phyloP scores from a whole-genome alignment of 176 grass and related monocot genomes.

The Oryza meyeriana region DNA sequence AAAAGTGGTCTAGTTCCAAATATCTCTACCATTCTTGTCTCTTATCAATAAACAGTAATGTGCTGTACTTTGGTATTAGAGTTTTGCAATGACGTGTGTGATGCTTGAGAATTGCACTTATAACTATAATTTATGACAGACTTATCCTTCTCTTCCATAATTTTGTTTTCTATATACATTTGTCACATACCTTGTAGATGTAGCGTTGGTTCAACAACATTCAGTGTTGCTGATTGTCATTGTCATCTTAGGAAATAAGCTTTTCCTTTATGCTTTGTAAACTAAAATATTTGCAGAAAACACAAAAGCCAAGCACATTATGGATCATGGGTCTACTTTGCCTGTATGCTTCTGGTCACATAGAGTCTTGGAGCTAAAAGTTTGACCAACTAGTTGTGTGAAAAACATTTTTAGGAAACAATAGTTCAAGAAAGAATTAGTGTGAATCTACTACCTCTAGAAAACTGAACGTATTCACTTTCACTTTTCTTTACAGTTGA shows the following conservation, averaged over 20 bases:
- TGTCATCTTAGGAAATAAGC: neutral
- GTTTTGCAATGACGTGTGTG: neutral
- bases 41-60: neutral
- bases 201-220: neutral
- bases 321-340: neutral
- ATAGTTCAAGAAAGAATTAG: neutral
- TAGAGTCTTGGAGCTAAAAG: neutral
- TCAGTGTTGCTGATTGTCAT: neutral
- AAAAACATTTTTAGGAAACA: neutral
- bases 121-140: neutral
- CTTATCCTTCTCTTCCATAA: neutral
- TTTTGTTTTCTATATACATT: neutral
- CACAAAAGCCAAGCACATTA: neutral
- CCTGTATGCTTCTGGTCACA: neutral
- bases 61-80: neutral
- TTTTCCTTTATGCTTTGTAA: neutral
- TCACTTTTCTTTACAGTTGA: constrained; percentile 8
- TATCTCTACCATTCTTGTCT: neutral
- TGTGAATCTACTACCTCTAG: neutral
- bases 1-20: neutral
- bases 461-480: neutral
- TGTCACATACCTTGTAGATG: neutral
- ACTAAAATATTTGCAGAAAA: neutral
- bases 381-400: neutral
- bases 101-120: neutral